These are phyloP conservation scores for Leishmania tropica DNA, from an alignment of 208 protist genomes.

Conservation along the genomic window DNA sequence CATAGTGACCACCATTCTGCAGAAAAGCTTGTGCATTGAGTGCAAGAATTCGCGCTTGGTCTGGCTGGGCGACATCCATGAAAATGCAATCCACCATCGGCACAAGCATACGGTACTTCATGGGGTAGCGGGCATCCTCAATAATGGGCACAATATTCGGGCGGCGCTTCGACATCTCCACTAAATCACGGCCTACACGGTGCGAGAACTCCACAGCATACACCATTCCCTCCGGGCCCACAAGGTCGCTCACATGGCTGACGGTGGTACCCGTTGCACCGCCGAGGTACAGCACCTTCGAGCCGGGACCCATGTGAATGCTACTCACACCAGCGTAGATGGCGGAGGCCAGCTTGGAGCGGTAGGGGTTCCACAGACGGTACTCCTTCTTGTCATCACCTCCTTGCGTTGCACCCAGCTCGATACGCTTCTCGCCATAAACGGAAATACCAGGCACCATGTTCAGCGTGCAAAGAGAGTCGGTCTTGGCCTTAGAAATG, in stretches of 20 bases:
- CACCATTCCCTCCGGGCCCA: constrained; percentile 98
- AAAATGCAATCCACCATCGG: constrained; percentile 99
- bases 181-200: constrained; percentile 99
- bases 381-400: constrained; percentile 99
- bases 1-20: constrained; percentile 99
- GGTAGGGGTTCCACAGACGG: constrained; percentile 99
- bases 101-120: constrained; percentile 99
- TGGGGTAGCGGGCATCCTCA: constrained; percentile 99
- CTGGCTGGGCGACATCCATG: constrained; percentile 99
- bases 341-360: constrained; percentile 99
- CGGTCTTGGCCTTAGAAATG: constrained; percentile 98
- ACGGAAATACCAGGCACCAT: constrained; percentile 99
- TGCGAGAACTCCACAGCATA: constrained; percentile 99
- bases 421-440: constrained; percentile 99
- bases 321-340: constrained; percentile 99
- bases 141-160: constrained; percentile 99
- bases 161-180: constrained; percentile 99
- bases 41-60: constrained; percentile 99
- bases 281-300: constrained; percentile 99
- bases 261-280: constrained; percentile 99
- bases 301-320: constrained; percentile 98
- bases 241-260: constrained; percentile 99
- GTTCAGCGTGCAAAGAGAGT: constrained; percentile 98
- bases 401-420: constrained; percentile 73
- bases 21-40: constrained; percentile 99